Evolutionary conservation across 345 rosid genomes (phyloP).

Genomic region (Eutrema yunnanense): DNA sequence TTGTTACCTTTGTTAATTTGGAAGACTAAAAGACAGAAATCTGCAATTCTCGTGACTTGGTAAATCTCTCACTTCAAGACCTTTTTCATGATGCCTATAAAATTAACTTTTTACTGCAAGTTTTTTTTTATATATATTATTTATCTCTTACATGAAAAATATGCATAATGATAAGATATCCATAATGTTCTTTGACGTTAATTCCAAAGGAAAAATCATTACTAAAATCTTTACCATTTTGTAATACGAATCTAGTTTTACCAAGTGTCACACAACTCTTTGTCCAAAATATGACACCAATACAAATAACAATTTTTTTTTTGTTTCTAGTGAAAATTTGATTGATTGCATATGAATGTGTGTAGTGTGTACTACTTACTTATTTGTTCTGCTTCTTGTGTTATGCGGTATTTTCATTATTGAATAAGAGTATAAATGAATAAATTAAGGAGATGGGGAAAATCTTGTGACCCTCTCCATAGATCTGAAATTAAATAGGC

Average conservation of each 20-base stretch:
- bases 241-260: neutral
- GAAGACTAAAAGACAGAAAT: neutral
- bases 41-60: conserved; percentile 24
- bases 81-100: neutral
- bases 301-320: neutral
- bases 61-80: conserved; percentile 16
- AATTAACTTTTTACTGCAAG: neutral
- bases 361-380: neutral
- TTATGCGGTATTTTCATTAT: neutral
- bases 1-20: conserved; percentile 10
- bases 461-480: conserved; percentile 17
- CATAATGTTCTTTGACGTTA: conserved; percentile 5
- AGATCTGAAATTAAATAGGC: neutral
- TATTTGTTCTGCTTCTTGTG: conserved; percentile 3
- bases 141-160: neutral
- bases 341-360: neutral
- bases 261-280: conserved; percentile 15
- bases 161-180: conserved; percentile 4
- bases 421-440: neutral
- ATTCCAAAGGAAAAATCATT: neutral
- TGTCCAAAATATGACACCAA: neutral
- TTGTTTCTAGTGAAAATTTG: neutral
- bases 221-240: neutral
- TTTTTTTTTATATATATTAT: neutral
- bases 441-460: neutral